phyloP scores from a whole-genome alignment of 805 yeast species.

The Starmerella powellii region DNA sequence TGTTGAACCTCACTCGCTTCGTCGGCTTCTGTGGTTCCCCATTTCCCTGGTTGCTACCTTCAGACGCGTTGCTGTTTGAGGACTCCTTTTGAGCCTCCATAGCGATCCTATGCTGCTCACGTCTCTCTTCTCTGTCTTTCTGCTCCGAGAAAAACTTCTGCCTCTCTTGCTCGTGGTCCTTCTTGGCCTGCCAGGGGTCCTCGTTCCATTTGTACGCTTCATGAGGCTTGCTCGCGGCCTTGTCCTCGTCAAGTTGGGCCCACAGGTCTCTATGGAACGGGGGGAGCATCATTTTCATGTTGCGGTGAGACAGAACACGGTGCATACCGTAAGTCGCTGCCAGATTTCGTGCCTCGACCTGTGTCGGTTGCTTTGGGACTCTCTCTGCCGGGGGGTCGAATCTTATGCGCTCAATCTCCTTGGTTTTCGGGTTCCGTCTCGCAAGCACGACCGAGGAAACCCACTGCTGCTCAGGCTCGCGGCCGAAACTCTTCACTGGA shows the following conservation, averaged over 20 bases:
- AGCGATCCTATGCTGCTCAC: constrained; percentile 12
- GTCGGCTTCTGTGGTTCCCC: neutral
- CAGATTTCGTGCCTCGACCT: constrained; percentile 78
- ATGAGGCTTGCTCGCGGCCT: constrained; percentile 32
- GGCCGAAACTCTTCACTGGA: constrained; percentile 35
- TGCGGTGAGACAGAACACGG: constrained; percentile 67
- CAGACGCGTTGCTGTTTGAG: neutral
- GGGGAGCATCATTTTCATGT: constrained; percentile 78
- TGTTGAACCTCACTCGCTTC: constrained; percentile 29
- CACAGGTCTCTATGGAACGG: constrained; percentile 68
- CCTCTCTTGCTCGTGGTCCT: constrained; percentile 39
- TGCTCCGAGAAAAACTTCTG: constrained; percentile 9
- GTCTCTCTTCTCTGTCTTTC: constrained; percentile 4
- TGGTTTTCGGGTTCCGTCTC: constrained; percentile 72
- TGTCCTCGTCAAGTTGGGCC: constrained; percentile 53
- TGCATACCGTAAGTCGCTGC: constrained; percentile 84
- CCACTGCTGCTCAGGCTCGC: constrained; percentile 38
- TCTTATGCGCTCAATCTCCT: constrained; percentile 46
- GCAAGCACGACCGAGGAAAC: constrained; percentile 52
- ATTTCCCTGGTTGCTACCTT: neutral
- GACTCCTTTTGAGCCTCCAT: constrained; percentile 9
- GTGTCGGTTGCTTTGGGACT: constrained; percentile 58
- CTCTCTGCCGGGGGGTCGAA: constrained; percentile 42
- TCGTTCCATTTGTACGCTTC: constrained; percentile 22
- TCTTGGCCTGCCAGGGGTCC: constrained; percentile 62